A percentile compares a stretch with the other conserved stretches of the same genome.
Evolutionary conservation across 805 yeast genomes (phyloP).

Genomic region (Lipomyces anomalus): DNA sequence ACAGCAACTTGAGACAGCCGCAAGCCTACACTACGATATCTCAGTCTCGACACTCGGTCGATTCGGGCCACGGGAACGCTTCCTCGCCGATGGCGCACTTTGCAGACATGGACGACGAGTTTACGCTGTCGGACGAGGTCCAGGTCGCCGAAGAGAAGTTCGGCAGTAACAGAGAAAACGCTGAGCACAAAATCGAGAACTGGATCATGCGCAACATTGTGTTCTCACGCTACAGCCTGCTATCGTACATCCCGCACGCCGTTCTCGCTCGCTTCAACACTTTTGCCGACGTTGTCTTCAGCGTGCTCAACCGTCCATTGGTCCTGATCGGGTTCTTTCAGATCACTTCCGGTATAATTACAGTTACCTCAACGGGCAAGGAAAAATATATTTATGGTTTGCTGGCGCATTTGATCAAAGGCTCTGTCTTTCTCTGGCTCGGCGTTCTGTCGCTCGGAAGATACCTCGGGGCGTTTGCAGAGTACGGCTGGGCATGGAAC

Average conservation of each 20-base stretch:
- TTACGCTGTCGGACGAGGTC: background rate
- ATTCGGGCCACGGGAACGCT: background rate
- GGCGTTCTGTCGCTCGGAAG: constrained; percentile 81
- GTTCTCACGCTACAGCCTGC: background rate
- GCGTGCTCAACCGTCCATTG: constrained; percentile 57
- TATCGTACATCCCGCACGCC: constrained; percentile 21
- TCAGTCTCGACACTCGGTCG: background rate
- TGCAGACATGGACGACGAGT: background rate
- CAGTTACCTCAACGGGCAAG: constrained; percentile 64
- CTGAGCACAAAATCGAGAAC: background rate
- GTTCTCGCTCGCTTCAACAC: constrained; percentile 28
- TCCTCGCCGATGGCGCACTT: background rate
- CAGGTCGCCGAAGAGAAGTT: background rate
- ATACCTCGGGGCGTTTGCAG: constrained; percentile 73
- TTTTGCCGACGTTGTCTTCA: constrained; percentile 40
- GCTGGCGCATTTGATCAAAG: constrained; percentile 93
- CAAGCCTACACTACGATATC: background rate
- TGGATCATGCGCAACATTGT: background rate
- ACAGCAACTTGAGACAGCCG: background rate
- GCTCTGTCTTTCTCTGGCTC: constrained; percentile 73
- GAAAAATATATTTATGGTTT: constrained; percentile 66
- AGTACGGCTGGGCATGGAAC: constrained; percentile 92
- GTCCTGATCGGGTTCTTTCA: constrained; percentile 56
- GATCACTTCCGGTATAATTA: constrained; percentile 53
- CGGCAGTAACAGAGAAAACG: too few species aligned